Base-by-base conservation (phyloP, 306 rosid genomes). In the Glycine latifolia region DNA sequence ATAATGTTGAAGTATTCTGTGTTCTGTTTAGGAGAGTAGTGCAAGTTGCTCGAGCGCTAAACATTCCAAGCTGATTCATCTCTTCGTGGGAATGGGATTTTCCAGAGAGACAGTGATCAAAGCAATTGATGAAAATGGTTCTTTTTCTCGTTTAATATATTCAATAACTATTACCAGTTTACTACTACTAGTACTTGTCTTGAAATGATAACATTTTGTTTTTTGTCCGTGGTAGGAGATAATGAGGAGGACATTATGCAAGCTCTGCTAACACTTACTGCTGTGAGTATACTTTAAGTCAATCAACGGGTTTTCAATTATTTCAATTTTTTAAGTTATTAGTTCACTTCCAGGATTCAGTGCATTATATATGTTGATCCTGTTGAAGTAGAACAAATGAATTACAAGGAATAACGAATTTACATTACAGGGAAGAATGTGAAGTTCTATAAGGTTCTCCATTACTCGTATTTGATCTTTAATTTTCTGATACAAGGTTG, bases 11-110 rank as follows among this genome's bases (percentile, higher is more conserved):
- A 50, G 74, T 73, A 7, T 35, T 65, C 0, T 65, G 17, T 37
- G 68, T 65, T 81, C 47, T 63, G 48, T 53, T 41, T 31, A 81
- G 85, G 85, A 15, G 75, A 65, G 80, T 43, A 35, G 41, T 10
- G 3, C 69, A 3, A 26, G 75, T 63, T 7, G 70, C 41, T 43
- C 31, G 9, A 6, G 43, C 44, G 66, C 75, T 12, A 74, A 33
- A 41, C 2, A 46, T 46, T 12, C 20, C 52, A 54, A 74, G 61
- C 49, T 52, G 75, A 31, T 65, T 53, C 60, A n/a, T 26, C 70
- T 7, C 41, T 81, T 81, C n/a, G 5, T 20, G 75, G 75, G 33
- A 66, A 81, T 81, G 85, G 85, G 85, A 48, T 81, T 81, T 81
- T 54, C 80, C 37, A 55, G n/a, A 66, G 69, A 65, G 61, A 14